Base-by-base conservation (phyloP, 1,284 basidiomycete species). In the Irpex sp. region DNA sequence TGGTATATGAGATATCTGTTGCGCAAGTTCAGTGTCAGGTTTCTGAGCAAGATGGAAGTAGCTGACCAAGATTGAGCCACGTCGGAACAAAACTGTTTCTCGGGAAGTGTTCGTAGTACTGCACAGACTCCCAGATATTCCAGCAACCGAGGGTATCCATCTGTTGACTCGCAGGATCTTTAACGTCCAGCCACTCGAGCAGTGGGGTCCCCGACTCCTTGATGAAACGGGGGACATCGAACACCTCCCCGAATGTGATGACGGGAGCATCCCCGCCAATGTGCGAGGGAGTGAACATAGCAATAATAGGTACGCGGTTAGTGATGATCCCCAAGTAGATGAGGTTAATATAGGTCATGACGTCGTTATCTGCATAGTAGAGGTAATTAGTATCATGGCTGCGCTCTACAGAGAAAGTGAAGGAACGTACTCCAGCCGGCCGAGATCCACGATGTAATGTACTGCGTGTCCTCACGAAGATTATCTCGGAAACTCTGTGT, bases 341-440 rank as follows among this genome's bases (percentile, higher is more conserved):
- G 59, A 90, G 75, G 68, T 90, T 89, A 56, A 81, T 81, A 80
- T 88, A 86, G 62, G 84, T 82, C 78, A 88, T 85, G 18, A 88
- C 84, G 73, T 87, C 85, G 76, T 87, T 87, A 3, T 85, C 86
- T 88, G 12, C 16, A 51, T 21, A 45, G 66, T 28, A 58, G 61
- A 58, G n/a, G 12, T 33, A 7, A 33, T 56, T 64, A 54, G 36
- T 12, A 19, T 21, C 54, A 28, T 54, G 52, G 58, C 8, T 56
- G 57, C 19, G 56, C 47, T 5, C 5, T 33, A 39, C 45, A 33
- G 18, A 56, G 12, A 37, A 23, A 49, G 33, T 45, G 36, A 14
- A 51, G 9, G 36, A 16, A 74, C 78, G 63, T 61, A 88, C 86
- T 88, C 87, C 87, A 90, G 53, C 87, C 87, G 33, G 86, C 86